These are phyloP conservation scores for Rusavskia elegans DNA, from an alignment of 495 filamentous ascomycete genomes.

Conservation along the genomic window DNA sequence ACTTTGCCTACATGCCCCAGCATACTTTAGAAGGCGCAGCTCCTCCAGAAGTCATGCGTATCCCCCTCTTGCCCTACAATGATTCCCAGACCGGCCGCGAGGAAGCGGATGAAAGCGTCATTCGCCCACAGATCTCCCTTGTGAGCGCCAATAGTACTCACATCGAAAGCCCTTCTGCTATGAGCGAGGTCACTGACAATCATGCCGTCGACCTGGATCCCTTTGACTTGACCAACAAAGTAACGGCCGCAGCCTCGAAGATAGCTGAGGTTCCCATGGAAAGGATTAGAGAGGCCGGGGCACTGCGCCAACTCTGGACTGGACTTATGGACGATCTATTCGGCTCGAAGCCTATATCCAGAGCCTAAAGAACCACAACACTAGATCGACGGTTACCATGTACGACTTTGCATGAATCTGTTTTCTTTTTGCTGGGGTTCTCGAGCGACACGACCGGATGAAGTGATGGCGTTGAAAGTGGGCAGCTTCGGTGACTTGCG, in stretches of 20 bases:
- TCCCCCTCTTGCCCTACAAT: constrained; percentile 39
- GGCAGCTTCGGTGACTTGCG: too few species aligned
- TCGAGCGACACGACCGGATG: not conserved
- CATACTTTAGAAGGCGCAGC: constrained; percentile 24
- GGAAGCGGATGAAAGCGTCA: constrained; percentile 20
- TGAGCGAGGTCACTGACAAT: constrained; percentile 46
- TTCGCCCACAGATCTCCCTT: constrained; percentile 42
- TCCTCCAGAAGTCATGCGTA: constrained; percentile 17
- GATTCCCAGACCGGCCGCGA: constrained; percentile 12
- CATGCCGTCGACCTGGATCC: constrained; percentile 39
- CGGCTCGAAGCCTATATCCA: constrained; percentile 15
- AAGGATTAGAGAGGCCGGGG: constrained; percentile 26
- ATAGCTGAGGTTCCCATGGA: constrained; percentile 19
- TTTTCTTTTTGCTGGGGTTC: too few species aligned
- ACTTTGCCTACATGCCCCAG: constrained; percentile 46
- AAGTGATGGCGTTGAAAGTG: not conserved
- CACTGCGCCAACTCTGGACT: constrained; percentile 33
- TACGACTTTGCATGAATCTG: too few species aligned
- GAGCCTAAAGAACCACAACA: not conserved
- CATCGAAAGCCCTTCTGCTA: constrained; percentile 31
- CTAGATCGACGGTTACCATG: too few species aligned
- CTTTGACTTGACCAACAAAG: constrained; percentile 37
- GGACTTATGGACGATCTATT: constrained; percentile 45
- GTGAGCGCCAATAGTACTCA: constrained; percentile 35
- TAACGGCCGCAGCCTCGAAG: constrained; percentile 21